phyloP scores from a whole-genome alignment of 805 yeast species.

The Candida tallmaniae region DNA sequence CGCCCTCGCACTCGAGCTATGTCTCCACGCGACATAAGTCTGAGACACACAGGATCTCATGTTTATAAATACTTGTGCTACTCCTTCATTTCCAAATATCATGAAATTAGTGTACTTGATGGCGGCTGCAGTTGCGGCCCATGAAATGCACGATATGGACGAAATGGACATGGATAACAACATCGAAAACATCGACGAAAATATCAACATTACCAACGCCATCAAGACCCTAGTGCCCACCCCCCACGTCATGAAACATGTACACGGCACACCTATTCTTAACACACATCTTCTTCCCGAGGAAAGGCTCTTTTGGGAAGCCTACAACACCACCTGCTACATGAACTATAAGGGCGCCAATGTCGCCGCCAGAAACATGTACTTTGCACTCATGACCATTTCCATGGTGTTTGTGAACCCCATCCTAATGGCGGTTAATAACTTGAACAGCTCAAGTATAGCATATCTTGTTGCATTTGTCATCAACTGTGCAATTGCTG shows the following conservation, averaged over 20 bases:
- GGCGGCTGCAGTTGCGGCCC: background rate
- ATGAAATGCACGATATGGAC: background rate
- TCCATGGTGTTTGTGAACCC: slow-evolving; percentile 63
- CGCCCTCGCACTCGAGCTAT: too few relatives aligned
- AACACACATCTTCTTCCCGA: slow-evolving; percentile 62
- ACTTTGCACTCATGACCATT: slow-evolving; percentile 40
- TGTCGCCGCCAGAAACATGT: slow-evolving; percentile 50
- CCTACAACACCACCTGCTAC: slow-evolving; percentile 72
- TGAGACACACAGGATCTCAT: too few relatives aligned
- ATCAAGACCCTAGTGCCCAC: slow-evolving; percentile 15
- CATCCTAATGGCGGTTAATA: slow-evolving; percentile 57
- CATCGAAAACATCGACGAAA: background rate
- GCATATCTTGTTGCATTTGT: slow-evolving; percentile 47
- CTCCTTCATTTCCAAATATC: too few relatives aligned
- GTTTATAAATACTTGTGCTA: too few relatives aligned
- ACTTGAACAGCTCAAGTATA: slow-evolving; percentile 51
- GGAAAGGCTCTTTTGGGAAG: slow-evolving; percentile 73
- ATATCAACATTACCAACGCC: background rate
- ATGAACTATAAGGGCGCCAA: slow-evolving; percentile 51
- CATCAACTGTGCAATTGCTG: slow-evolving; percentile 41
- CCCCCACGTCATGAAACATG: slow-evolving; percentile 36
- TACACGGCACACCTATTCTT: slow-evolving; percentile 75
- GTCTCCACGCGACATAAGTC: too few relatives aligned
- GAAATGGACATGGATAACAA: background rate
- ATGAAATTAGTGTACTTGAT: too few relatives aligned